A percentile compares a stretch with the other conserved stretches of the same genome.
Conservation (phyloP, 495 filamentous ascomycete species). For the Parathielavia appendiculata region DNA sequence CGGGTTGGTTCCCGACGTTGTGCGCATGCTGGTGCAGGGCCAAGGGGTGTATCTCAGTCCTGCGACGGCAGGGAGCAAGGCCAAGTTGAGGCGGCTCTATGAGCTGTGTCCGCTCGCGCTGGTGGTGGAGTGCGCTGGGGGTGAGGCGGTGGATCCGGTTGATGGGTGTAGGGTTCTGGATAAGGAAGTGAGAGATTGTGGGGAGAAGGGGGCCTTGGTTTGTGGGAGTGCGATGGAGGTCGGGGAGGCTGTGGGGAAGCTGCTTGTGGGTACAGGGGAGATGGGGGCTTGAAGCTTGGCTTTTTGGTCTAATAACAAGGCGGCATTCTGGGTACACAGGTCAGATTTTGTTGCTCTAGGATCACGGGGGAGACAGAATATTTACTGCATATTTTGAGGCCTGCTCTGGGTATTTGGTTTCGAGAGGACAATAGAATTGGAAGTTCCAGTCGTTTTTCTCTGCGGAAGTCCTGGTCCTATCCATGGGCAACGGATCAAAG, state of each 20-base stretch:
- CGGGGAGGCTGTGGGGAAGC: conserved; percentile 17
- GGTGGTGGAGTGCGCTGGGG: conserved; percentile 50
- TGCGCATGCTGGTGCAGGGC: conserved; percentile 48
- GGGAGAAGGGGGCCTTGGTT: conserved; percentile 45
- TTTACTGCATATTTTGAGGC: no score
- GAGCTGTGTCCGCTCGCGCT: conserved; percentile 49
- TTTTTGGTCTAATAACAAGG: no score
- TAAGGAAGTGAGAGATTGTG: conserved; percentile 31
- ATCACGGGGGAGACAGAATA: no score
- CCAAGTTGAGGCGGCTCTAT: conserved; percentile 48
- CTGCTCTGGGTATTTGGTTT: no score
- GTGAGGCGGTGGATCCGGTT: conserved; percentile 40
- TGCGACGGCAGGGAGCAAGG: conserved; percentile 39
- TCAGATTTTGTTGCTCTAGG: no score
- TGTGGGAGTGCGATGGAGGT: conserved; percentile 48
- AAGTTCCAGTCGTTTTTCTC: no score
- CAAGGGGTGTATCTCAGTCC: conserved; percentile 50
- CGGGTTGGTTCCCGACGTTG: conserved; percentile 50
- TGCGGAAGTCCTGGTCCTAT: no score
- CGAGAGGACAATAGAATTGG: no score
- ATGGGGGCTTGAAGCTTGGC: no score
- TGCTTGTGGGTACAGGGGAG: background rate
- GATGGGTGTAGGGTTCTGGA: conserved; percentile 38
- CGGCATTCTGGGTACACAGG: no score
- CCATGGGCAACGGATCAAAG: no score